Conservation (phyloP, 106 monocot genomes). For the Iris macrosiphon region DNA sequence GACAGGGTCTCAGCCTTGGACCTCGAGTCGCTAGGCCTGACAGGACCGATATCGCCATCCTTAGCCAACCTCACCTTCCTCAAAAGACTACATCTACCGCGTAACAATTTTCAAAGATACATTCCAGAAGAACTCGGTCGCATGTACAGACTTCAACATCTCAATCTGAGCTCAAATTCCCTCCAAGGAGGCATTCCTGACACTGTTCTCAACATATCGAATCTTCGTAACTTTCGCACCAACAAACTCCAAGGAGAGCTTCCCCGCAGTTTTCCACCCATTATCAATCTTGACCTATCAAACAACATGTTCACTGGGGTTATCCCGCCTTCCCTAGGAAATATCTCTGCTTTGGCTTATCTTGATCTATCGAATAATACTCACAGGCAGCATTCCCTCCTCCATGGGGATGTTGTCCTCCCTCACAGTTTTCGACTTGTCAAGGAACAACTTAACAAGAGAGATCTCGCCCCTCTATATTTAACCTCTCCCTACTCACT, state of each 20-base stretch:
- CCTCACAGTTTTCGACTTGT: not conserved
- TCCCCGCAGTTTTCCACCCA: not conserved
- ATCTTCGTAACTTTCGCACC: not conserved
- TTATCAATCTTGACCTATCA: not conserved
- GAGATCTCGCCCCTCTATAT: conserved; percentile 18
- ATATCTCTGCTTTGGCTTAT: conserved; percentile 5
- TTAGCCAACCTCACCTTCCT: conserved; percentile 38
- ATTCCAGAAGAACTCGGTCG: conserved; percentile 19
- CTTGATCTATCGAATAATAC: too few species aligned
- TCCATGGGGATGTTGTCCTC: conserved; percentile 10
- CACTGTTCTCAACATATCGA: not conserved
- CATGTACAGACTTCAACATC: conserved; percentile 2
- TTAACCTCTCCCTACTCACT: conserved; percentile 11
- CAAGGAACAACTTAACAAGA: too few species aligned
- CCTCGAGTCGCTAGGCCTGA: conserved; percentile 7
- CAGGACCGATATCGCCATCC: conserved; percentile 15
- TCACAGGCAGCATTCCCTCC: conserved; percentile 1
- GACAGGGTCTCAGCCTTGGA: conserved; percentile 8
- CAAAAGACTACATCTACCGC: conserved; percentile 8
- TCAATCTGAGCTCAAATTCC: conserved; percentile 15
- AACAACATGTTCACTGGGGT: conserved; percentile 8
- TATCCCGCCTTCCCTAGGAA: conserved; percentile 12
- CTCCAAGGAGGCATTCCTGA: conserved; percentile 11
- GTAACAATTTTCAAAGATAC: conserved; percentile 6
- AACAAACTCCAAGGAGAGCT: conserved; percentile 17